These are phyloP conservation scores for Lentinula edodes DNA, from an alignment of 768 basidiomycete species.

Conservation along the genomic window DNA sequence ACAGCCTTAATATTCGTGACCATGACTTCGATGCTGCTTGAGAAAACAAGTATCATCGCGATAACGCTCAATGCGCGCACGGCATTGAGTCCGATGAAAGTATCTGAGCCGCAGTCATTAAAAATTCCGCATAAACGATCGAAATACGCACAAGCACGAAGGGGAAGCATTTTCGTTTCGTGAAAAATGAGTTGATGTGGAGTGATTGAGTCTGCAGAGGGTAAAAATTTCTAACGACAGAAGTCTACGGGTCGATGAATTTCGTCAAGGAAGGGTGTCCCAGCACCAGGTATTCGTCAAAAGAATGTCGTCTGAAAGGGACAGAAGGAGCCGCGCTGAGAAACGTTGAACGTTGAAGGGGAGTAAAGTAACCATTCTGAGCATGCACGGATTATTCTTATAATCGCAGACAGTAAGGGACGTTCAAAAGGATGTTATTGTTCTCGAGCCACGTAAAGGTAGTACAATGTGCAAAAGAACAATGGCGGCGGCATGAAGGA, in stretches of 20 bases:
- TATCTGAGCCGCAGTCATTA: slow-evolving; percentile 25
- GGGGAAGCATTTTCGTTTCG: slow-evolving; percentile 31
- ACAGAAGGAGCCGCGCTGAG: not conserved
- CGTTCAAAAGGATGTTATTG: not conserved
- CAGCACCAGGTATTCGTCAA: slow-evolving; percentile 8
- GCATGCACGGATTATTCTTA: not conserved
- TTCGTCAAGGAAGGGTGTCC: slow-evolving; percentile 7
- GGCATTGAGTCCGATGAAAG: slow-evolving; percentile 75
- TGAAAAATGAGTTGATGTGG: not conserved
- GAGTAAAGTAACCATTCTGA: not conserved
- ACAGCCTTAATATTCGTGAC: slow-evolving; percentile 73
- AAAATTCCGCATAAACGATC: not conserved
- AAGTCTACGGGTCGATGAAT: not conserved
- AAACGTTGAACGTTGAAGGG: not conserved
- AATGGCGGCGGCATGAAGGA: not conserved
- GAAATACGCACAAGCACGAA: slow-evolving; percentile 40
- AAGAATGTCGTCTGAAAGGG: not conserved
- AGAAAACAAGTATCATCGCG: slow-evolving; percentile 71
- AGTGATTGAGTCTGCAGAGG: not conserved
- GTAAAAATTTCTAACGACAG: not conserved
- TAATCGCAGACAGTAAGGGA: not conserved
- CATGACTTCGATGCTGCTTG: slow-evolving; percentile 71
- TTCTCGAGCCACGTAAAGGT: not conserved
- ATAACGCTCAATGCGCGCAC: slow-evolving; percentile 78
- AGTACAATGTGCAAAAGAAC: slow-evolving; percentile 5